phyloP scores from a whole-genome alignment of 2,329 filamentous ascomycete genomes.

The Orbilia brochopaga region DNA sequence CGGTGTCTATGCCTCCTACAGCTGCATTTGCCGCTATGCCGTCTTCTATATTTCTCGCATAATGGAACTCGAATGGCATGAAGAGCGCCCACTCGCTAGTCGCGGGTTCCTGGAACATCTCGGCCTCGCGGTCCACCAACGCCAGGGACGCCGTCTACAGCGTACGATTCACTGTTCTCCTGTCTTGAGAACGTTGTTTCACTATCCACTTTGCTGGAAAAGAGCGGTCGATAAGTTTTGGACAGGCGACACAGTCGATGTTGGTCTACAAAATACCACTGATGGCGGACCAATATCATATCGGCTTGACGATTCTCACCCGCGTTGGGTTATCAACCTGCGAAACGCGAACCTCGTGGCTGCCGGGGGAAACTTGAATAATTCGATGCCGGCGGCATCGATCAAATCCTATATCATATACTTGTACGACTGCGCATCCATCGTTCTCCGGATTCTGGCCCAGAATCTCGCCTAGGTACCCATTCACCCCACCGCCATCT shows the following conservation, averaged over 20 bases:
- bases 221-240: neutral
- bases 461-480: neutral
- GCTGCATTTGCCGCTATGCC: constrained; percentile 16
- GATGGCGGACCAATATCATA: neutral
- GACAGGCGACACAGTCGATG: neutral
- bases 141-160: neutral
- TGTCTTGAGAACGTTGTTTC: neutral
- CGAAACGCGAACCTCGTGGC: neutral
- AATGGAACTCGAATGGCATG: constrained; percentile 25
- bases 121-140: constrained; percentile 8
- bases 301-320: neutral
- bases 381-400: neutral
- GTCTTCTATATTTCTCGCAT: constrained; percentile 1
- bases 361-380: neutral
- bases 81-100: constrained; percentile 19
- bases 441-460: neutral
- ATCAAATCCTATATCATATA: neutral
- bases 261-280: too few species aligned
- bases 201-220: neutral
- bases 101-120: constrained; percentile 19
- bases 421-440: neutral
- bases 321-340: neutral
- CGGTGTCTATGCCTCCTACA: constrained; percentile 17
- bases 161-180: neutral
- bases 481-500: neutral